Base-by-base conservation (phyloP, 257 asterid species). In the Phtheirospermum japonicum region DNA sequence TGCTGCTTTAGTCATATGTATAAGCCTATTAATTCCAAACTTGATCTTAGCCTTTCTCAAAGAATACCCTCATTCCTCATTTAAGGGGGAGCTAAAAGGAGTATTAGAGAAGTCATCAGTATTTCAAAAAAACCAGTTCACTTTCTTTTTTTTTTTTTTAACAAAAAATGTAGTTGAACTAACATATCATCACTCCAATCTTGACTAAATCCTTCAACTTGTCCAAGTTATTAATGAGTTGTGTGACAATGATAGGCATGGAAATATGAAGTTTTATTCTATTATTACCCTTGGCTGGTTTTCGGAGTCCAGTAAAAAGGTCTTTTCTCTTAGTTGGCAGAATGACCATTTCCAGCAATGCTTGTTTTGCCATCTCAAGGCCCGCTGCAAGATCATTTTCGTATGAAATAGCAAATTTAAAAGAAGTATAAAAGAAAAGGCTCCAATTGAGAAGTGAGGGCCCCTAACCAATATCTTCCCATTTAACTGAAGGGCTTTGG, bases 391-490 rank as follows among this genome's bases (percentile, higher is more conserved):
- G 52, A 57, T 68, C 19, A 57, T 65, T 49, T 53, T 52, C 59
- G 18, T 14, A 34, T 66, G 58, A 77, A 71, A 62, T 23, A 23
- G 57, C 54, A 57, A 60, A 55, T 64, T 42, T 16, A 28, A 30
- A 57, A 45, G 57, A 19, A 40, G 64, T 4, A 32, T 67, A 33
- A 11, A 23, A 36, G 49, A 64, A 59, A 63, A 67, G 59, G 43
- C 28, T 49, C 56, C 12, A 46, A 14, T 7, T 65, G 67, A 31
- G 59, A 66, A 55, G 61, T 61, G 52, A 70, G 17, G 58, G 62
- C 65, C 45, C 68, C 94, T 77, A 57, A 93, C 99, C 99, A 59
- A 93, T 93, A 76, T 89, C 99, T 66, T 89, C 94, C 99, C 99
- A 93, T 77, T 93, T 93, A 71, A 93, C 97, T 54, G 99, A 87